A percentile compares a stretch with the other conserved stretches of the same genome.
Evolutionary conservation across 371 early-diverging fungal species (phyloP).

Genomic region (Lichtheimia hyalospora): DNA sequence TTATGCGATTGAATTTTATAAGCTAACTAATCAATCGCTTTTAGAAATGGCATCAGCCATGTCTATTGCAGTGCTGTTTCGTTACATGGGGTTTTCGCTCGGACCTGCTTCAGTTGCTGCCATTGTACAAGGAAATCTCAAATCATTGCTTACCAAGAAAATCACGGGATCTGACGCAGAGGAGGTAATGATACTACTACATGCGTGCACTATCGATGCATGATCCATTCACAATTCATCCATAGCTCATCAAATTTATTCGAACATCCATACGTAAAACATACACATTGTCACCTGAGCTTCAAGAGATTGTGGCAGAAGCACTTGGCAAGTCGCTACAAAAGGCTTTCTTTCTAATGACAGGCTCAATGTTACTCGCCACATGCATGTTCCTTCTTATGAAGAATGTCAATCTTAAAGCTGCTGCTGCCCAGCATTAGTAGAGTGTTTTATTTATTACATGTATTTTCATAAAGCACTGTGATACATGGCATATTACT

Average conservation of each 20-base stretch:
- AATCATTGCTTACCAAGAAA: not conserved
- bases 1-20: not conserved
- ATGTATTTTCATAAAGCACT: too few species aligned
- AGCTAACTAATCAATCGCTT: not conserved
- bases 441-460: too few species aligned
- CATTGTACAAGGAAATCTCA: conserved; percentile 6
- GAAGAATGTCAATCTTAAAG: conserved; percentile 2
- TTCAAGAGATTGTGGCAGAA: conserved; percentile 6
- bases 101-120: conserved; percentile 7
- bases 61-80: conserved; percentile 4
- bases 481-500: too few species aligned
- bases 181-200: not conserved
- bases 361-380: not conserved
- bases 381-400: not conserved
- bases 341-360: conserved; percentile 3
- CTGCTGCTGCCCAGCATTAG: not conserved
- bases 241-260: conserved; percentile 6
- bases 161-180: conserved; percentile 5
- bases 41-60: conserved; percentile 9
- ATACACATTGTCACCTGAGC: conserved; percentile 3
- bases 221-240: not conserved
- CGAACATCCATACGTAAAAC: conserved; percentile 6
- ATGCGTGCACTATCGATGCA: not conserved
- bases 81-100: not conserved
- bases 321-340: conserved; percentile 3